Base-by-base conservation (phyloP, 352 stramenopile genomes). In the Phytophthora megakarya region DNA sequence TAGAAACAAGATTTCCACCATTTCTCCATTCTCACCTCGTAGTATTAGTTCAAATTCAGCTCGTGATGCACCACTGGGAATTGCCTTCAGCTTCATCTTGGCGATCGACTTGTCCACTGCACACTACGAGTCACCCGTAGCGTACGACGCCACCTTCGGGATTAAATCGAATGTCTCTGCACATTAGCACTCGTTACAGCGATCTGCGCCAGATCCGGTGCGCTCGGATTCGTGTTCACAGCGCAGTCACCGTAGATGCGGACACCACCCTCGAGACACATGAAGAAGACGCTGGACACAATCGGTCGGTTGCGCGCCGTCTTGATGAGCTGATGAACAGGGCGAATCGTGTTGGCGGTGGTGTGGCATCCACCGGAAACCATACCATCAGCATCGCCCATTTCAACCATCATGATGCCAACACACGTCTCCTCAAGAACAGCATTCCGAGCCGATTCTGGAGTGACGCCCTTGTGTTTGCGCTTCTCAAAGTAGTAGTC, bases 241-340 rank as follows among this genome's bases (percentile, higher is more conserved):
- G 88, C 88, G 53, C 88, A 96, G 62, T 96, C 88, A 33, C 84
- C 88, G 63, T 92, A 96, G 49, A 94, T 81, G 2, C 86, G 74
- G 15, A 96, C 88, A 18, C 85, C 82, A 61, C 91, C 74, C 23
- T 89, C 75, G 10, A 96, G 75, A 28, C 80, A 88, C 88, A 96
- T 96, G 78, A 96, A 96, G 58, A 96, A 95, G 45, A 93, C 64
- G 35, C 84, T 94, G 37, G 85, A 95, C 9, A 95, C 84, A 22
- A 94, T 75, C 5, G 80, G 82, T 19, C 80, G 76, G 42, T 82
- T 81, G 1, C 73, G 77, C 3, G 68, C 53, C 25, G 84, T 94
- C 81, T 96, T 96, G 71, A 96, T 94, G 6, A 96, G 69, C 73
- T 96, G 89, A 12, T 96, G 72, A 40, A 87, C 89, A 15, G 89